A percentile compares a stretch with the other conserved stretches of the same genome.
Conservation (phyloP, 345 rosid species). For the Eucalyptus albens region DNA sequence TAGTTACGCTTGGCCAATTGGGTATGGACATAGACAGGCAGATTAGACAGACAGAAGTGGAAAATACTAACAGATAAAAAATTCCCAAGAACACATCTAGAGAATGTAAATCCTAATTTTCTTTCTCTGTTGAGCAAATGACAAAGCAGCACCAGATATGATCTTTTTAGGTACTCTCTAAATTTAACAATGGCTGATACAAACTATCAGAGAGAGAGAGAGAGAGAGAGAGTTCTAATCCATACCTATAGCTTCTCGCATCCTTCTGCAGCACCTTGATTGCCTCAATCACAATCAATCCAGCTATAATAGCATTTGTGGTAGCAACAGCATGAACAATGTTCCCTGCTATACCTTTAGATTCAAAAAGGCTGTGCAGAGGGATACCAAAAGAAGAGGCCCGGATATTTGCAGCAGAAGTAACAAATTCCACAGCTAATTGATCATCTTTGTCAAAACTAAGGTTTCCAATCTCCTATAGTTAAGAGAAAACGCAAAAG, state of each 20-base stretch:
- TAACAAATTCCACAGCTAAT: conserved; percentile 92
- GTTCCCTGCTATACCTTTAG: conserved; percentile 98
- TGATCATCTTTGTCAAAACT: conserved; percentile 98
- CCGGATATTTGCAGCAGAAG: conserved; percentile 98
- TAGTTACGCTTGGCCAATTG: background rate
- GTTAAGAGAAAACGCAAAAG: background rate
- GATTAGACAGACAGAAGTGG: background rate
- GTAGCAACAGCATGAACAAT: conserved; percentile 99
- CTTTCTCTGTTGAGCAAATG: background rate
- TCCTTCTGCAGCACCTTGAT: conserved; percentile 84
- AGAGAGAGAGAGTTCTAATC: background rate
- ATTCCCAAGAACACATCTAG: background rate
- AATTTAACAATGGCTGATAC: background rate
- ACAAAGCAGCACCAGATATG: background rate
- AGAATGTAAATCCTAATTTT: background rate
- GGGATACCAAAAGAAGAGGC: conserved; percentile 93
- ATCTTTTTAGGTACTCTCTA: background rate
- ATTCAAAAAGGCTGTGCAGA: conserved; percentile 95
- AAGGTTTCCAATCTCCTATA: conserved; percentile 83
- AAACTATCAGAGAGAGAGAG: background rate
- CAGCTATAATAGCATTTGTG: conserved; percentile 91
- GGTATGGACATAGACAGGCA: background rate
- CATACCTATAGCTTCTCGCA: conserved; percentile 58
- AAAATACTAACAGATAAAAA: background rate
- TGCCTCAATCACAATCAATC: conserved; percentile 94